Evolutionary conservation across 2,329 filamentous ascomycete species (phyloP).

Genomic region (Magnaporthiopsis incrustans): DNA sequence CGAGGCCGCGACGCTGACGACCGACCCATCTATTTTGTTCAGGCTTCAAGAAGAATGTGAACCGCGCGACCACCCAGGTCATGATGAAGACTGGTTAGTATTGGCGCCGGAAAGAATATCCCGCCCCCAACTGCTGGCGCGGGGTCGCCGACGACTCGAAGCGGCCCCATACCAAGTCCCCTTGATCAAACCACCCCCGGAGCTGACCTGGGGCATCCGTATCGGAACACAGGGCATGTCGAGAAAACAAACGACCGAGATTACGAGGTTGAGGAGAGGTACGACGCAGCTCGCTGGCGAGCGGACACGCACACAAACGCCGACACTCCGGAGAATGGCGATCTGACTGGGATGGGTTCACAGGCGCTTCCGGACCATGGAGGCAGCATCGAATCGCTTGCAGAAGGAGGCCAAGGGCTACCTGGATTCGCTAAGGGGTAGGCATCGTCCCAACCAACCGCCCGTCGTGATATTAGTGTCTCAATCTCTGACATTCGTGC

Average conservation of each 20-base stretch:
- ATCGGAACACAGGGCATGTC: constrained; percentile 62
- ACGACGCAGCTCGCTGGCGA: constrained; percentile 37
- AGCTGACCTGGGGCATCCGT: background rate
- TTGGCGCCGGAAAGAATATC: constrained; percentile 32
- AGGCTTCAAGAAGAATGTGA: constrained; percentile 95
- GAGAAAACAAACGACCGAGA: constrained; percentile 98
- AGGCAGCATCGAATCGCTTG: constrained; percentile 80
- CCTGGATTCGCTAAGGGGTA: constrained; percentile 78
- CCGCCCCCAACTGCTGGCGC: background rate
- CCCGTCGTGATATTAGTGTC: background rate
- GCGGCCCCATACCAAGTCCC: background rate
- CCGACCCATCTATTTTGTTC: constrained; percentile 5
- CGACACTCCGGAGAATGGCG: background rate
- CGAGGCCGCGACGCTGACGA: background rate
- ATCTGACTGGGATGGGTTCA: constrained; percentile 24
- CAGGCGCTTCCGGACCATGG: constrained; percentile 91
- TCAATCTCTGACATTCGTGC: background rate
- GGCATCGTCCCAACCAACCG: constrained; percentile 11
- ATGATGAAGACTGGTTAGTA: constrained; percentile 87
- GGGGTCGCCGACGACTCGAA: background rate
- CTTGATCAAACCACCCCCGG: no score
- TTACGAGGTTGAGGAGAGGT: constrained; percentile 87
- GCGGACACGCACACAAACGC: background rate
- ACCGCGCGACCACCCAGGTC: constrained; percentile 97
- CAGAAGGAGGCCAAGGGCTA: constrained; percentile 99